These are phyloP conservation scores for Fagopyrum esculentum DNA, from an alignment of 148 eudicot species.

Conservation along the genomic window DNA sequence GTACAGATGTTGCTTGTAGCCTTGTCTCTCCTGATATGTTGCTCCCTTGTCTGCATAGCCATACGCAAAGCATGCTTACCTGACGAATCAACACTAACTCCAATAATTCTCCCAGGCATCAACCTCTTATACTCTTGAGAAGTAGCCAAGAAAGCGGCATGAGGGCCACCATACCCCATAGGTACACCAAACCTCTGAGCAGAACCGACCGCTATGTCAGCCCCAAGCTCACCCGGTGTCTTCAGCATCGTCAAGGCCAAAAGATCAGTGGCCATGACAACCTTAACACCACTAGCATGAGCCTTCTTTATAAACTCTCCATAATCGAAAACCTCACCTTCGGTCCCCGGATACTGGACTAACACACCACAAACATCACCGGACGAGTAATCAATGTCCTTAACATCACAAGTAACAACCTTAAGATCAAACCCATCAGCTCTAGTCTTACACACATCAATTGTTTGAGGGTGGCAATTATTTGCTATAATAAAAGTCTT, in stretches of 20 bases:
- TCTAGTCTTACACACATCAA: conserved; percentile 78
- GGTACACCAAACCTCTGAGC: conserved; percentile 99
- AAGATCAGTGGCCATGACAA: conserved; percentile 86
- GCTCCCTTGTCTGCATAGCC: conserved; percentile 99
- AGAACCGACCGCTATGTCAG: conserved; percentile 89
- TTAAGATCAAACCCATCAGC: conserved; percentile 86
- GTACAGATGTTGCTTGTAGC: conserved; percentile 98
- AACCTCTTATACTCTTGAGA: conserved; percentile 95
- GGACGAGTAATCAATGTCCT: conserved; percentile 62
- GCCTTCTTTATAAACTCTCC: conserved; percentile 91
- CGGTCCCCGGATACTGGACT: conserved; percentile 97
- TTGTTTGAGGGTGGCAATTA: conserved; percentile 90
- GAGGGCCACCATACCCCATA: conserved; percentile 99
- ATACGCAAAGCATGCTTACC: conserved; percentile 87
- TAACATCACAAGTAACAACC: conserved; percentile 49
- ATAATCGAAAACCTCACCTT: conserved; percentile 85
- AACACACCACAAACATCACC: conserved; percentile 91
- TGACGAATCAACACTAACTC: conserved; percentile 84
- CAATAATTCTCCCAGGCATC: conserved; percentile 98
- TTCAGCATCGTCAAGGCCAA: conserved; percentile 87
- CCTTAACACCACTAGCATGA: conserved; percentile 84
- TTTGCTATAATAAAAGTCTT: conserved; percentile 76
- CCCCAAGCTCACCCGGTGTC: conserved; percentile 93
- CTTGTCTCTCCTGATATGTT: conserved; percentile 88
- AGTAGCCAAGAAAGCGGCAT: conserved; percentile 95